These are phyloP conservation scores for Allomyces arbusculus DNA, from an alignment of 192 early-diverging fungal species.

Conservation along the genomic window DNA sequence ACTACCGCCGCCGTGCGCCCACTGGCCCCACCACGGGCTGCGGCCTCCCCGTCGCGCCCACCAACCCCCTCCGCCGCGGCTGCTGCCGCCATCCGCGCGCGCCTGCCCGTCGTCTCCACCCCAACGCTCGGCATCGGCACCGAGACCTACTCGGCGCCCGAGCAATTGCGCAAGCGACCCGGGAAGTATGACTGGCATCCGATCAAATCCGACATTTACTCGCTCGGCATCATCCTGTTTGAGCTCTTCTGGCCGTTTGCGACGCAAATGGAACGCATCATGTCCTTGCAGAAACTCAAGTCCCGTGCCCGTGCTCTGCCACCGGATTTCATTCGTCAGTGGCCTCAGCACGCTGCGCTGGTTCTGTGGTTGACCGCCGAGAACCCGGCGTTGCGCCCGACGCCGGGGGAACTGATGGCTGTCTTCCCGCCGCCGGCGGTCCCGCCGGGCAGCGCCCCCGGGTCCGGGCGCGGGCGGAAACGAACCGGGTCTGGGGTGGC, in stretches of 20 bases:
- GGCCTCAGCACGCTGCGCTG: conserved; percentile 35
- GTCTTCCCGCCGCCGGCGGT: neutral
- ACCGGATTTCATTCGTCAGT: conserved; percentile 1
- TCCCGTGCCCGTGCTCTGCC: neutral
- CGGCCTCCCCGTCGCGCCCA: too few species aligned
- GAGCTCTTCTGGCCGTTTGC: conserved; percentile 76
- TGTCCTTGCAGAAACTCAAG: conserved; percentile 24
- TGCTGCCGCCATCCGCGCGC: too few species aligned
- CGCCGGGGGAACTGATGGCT: conserved; percentile 39
- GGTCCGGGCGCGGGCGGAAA: too few species aligned
- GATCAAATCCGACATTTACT: conserved; percentile 64
- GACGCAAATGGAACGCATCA: conserved; percentile 78
- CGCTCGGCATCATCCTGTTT: conserved; percentile 87
- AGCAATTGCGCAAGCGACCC: conserved; percentile 1
- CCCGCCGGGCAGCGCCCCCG: too few species aligned
- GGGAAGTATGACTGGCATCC: conserved; percentile 9
- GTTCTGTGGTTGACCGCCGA: conserved; percentile 65
- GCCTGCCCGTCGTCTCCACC: neutral
- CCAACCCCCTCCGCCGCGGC: too few species aligned
- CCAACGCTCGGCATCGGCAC: conserved; percentile 6
- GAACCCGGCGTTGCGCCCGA: conserved; percentile 48
- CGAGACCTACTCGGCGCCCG: conserved; percentile 5
- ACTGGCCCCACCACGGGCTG: too few species aligned
- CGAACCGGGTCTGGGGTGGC: too few species aligned
- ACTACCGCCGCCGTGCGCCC: too few species aligned